Percentiles rank a stretch among this genome's conserved stretches.
Conservation (phyloP, 2,329 filamentous ascomycete species). For the Aspergillus vadensis region DNA sequence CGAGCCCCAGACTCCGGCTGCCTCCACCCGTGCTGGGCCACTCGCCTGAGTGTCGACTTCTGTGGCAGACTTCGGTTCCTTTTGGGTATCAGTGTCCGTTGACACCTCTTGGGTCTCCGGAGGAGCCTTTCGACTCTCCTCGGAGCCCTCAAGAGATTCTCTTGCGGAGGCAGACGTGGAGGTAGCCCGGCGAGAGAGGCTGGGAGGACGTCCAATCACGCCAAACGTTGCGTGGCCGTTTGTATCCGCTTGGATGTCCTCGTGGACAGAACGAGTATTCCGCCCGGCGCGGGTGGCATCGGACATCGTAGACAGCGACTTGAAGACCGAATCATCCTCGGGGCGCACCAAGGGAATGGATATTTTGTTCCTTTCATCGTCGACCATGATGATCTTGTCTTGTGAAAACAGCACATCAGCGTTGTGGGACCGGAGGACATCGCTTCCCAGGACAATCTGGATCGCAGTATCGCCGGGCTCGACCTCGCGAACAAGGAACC, state of each 20-base stretch:
- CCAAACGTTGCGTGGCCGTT: conserved; percentile 32
- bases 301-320: conserved; percentile 66
- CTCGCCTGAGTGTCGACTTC: conserved; percentile 33
- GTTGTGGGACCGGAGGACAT: conserved; percentile 80
- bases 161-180: conserved; percentile 30
- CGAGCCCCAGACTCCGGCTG: conserved; percentile 67
- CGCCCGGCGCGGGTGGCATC: conserved; percentile 18
- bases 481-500: conserved; percentile 70
- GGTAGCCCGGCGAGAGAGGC: conserved; percentile 26
- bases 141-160: conserved; percentile 27
- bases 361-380: conserved; percentile 82
- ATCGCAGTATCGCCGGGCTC: conserved; percentile 60
- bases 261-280: conserved; percentile 8
- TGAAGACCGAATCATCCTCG: conserved; percentile 81
- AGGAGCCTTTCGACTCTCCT: conserved; percentile 25
- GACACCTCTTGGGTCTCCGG: conserved; percentile 7
- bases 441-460: conserved; percentile 86
- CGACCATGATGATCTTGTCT: conserved; percentile 83
- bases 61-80: conserved; percentile 27
- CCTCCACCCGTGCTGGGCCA: conserved; percentile 34
- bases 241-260: conserved; percentile 9
- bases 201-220: conserved; percentile 36
- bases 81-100: conserved; percentile 19
- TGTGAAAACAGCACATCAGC: conserved; percentile 91
- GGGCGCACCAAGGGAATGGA: conserved; percentile 90